Percentiles rank a stretch among this genome's conserved stretches.
phyloP scores from a whole-genome alignment of 2,329 filamentous ascomycete species.

The Ceratocystis huliohia region DNA sequence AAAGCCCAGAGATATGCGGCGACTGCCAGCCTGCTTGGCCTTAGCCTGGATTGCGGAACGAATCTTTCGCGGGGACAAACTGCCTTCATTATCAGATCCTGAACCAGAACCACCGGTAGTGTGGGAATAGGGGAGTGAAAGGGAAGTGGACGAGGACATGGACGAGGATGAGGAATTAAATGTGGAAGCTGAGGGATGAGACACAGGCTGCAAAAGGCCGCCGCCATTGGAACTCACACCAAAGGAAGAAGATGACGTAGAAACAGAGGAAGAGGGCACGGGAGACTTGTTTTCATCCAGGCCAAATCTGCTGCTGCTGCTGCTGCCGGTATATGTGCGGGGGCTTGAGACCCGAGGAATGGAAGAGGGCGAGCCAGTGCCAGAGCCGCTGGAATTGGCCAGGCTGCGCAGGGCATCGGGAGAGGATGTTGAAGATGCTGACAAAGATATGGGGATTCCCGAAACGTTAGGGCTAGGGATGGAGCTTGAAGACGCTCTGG shows the following conservation, averaged over 20 bases:
- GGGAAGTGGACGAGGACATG: too few species aligned
- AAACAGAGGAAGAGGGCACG: slow-evolving; percentile 7
- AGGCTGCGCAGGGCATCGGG: slow-evolving; percentile 17
- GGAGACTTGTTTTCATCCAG: slow-evolving; percentile 17
- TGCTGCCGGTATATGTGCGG: slow-evolving; percentile 11
- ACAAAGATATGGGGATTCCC: slow-evolving; percentile 12
- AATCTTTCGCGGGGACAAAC: slow-evolving; percentile 21
- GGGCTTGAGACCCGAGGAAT: slow-evolving; percentile 20
- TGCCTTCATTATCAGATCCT: slow-evolving; percentile 21
- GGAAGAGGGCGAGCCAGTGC: slow-evolving; percentile 18
- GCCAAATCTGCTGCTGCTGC: slow-evolving; percentile 1
- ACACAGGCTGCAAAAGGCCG: slow-evolving; percentile 14
- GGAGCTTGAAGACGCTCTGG: slow-evolving; percentile 4
- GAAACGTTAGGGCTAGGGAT: slow-evolving; percentile 15
- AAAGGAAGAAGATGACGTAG: slow-evolving; percentile 18
- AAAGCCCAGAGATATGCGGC: slow-evolving; percentile 19
- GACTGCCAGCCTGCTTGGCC: slow-evolving; percentile 9
- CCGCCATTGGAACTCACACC: slow-evolving; percentile 19
- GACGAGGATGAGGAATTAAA: slow-evolving; percentile 9
- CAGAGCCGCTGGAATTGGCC: slow-evolving; percentile 11
- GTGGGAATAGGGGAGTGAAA: neutral
- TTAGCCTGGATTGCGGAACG: slow-evolving; percentile 20
- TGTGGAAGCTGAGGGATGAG: slow-evolving; percentile 12
- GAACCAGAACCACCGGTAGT: slow-evolving; percentile 13
- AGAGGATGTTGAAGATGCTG: slow-evolving; percentile 10